These are phyloP conservation scores for Catunica adiposa DNA, from an alignment of 2,329 filamentous ascomycete genomes.

Conservation along the genomic window DNA sequence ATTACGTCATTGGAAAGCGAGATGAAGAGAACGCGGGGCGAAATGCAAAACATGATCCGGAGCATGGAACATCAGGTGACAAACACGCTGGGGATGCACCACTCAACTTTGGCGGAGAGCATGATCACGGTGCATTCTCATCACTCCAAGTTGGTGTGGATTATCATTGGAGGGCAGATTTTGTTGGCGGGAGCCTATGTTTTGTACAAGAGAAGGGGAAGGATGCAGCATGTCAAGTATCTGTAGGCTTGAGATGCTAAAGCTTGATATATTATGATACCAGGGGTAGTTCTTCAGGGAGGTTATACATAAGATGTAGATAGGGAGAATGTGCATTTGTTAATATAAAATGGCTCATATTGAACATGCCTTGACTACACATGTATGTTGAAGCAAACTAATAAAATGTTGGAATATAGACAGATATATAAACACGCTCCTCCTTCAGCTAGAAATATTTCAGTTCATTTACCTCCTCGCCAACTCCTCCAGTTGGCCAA, in stretches of 20 bases:
- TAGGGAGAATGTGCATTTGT: not conserved
- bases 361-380: not conserved
- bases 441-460: not conserved
- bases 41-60: slow-evolving; percentile 33
- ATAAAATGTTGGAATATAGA: too few relatives aligned
- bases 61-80: slow-evolving; percentile 36
- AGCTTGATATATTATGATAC: not conserved
- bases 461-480: slow-evolving; percentile 16
- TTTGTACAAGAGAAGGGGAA: slow-evolving; percentile 63
- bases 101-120: slow-evolving; percentile 31
- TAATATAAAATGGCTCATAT: not conserved
- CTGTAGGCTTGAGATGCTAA: slow-evolving; percentile 32
- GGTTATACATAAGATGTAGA: not conserved
- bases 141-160: slow-evolving; percentile 42
- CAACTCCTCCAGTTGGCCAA: slow-evolving; percentile 44
- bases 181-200: slow-evolving; percentile 53
- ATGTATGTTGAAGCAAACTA: too few relatives aligned
- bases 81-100: slow-evolving; percentile 35
- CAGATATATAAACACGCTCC: too few relatives aligned
- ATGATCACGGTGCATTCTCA: slow-evolving; percentile 32
- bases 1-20: slow-evolving; percentile 40
- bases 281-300: not conserved
- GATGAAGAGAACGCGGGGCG: slow-evolving; percentile 38
- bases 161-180: slow-evolving; percentile 60
- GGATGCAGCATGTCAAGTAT: slow-evolving; percentile 78